Base-by-base conservation (phyloP, 129 eudicot species). In the Oenanthe sinensis region DNA sequence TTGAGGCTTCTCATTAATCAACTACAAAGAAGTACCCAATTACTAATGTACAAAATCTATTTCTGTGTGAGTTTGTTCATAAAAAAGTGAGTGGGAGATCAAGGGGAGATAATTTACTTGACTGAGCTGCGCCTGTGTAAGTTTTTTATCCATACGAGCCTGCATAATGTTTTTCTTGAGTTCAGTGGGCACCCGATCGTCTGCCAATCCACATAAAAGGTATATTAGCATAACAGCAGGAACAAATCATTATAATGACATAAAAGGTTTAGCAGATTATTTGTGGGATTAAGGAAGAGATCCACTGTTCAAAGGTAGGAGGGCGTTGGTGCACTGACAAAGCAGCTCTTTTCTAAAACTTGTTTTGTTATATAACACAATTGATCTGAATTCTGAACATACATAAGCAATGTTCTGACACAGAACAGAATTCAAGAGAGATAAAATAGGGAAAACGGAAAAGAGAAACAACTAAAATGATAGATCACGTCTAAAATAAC, bases 71-170 rank as follows among this genome's bases (percentile, higher is more conserved):
- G 71, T 13, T 24, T 2, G 4, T 44, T 11, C 22, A 22, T 43
- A 28, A 13, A 24, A 8, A 17, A n/a, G 30, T 15, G 17, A 43
- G 55, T 44, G 54, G 20, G 52, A n/a, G 76, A n/a, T 14, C 36
- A 72, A 49, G 17, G 40, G 16, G 39, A 44, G 58, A 73, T 8
- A 26, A 26, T 22, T n/a, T 73, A 73, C 55, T 73, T 73, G 77
- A 73, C 77, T 73, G n/a, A 44, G 55, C 77, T 44, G 77, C 28
- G 77, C 58, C 48, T 73, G 77, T 44, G 77, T 73, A 13, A 73
- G 77, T 44, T 73, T 73, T 26, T 73, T 73, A 73, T 73, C 77
- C 77, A 73, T 73, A 22, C 77, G 54, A 24, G 77, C 77, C 77
- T 45, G 55, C 77, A 73, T 73, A 45, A 73, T 73, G 48, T 28